A percentile compares a stretch with the other conserved stretches of the same genome.
phyloP scores from a whole-genome alignment of 352 stramenopile genomes.

The Phytophthora tentaculata region DNA sequence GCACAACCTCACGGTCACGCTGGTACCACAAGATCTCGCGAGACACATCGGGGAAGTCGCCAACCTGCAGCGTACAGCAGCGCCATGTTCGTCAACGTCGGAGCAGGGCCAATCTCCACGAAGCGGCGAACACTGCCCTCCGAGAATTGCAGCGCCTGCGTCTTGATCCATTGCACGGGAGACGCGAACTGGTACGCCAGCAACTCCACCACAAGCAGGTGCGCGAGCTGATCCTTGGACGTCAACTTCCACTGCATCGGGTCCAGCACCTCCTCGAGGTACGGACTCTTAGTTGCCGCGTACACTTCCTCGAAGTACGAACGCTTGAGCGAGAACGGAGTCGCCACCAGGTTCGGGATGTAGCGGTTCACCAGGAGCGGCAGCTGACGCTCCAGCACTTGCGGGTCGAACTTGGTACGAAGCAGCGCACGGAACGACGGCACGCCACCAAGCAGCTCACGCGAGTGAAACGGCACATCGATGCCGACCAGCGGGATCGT shows the following conservation, averaged over 20 bases:
- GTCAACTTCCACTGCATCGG: constrained; percentile 80
- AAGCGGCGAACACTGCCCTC: constrained; percentile 66
- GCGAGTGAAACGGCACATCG: constrained; percentile 90
- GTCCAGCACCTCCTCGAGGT: constrained; percentile 69
- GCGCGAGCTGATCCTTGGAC: constrained; percentile 67
- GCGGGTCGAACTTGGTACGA: constrained; percentile 70
- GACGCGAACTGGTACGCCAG: constrained; percentile 91
- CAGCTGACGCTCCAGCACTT: constrained; percentile 76
- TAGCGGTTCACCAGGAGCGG: constrained; percentile 79
- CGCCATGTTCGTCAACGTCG: constrained; percentile 89
- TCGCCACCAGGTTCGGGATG: constrained; percentile 89
- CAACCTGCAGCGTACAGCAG: constrained; percentile 74
- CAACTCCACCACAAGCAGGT: constrained; percentile 85
- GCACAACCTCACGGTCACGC: constrained; percentile 80
- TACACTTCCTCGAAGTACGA: constrained; percentile 83
- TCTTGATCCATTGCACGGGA: constrained; percentile 91
- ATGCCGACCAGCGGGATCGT: constrained; percentile 91
- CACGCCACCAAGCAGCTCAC: constrained; percentile 81
- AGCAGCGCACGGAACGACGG: constrained; percentile 82
- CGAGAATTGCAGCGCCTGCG: constrained; percentile 79
- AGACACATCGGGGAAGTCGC: constrained; percentile 57
- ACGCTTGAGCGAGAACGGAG: constrained; percentile 79
- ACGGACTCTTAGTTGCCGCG: constrained; percentile 75
- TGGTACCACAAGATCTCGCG: constrained; percentile 87
- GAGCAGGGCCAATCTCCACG: constrained; percentile 85